Evolutionary conservation across 176 grass and related monocot genomes (phyloP).

Genomic region (Triticum dicoccoides): DNA sequence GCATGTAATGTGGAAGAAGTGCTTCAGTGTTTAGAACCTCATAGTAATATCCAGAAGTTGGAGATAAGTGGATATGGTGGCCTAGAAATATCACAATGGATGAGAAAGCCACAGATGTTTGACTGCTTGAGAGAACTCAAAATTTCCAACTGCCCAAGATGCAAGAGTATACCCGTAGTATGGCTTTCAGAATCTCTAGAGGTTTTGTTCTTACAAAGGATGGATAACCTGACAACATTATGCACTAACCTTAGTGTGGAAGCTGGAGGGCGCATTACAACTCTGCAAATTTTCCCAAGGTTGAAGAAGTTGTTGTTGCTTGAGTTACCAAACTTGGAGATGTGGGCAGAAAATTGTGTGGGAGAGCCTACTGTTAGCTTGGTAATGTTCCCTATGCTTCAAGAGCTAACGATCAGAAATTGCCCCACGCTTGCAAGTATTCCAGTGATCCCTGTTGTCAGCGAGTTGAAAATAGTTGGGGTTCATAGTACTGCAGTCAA

Average conservation of each 20-base stretch:
- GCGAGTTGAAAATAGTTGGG: background rate
- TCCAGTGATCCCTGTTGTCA: background rate
- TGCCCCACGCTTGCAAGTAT: background rate
- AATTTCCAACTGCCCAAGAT: background rate
- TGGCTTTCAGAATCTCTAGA: background rate
- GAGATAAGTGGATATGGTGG: background rate
- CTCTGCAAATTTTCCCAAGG: background rate
- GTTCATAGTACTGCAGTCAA: too few relatives aligned
- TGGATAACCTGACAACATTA: background rate
- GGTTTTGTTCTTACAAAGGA: background rate
- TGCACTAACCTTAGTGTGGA: background rate
- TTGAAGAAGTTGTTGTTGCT: background rate
- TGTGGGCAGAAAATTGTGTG: background rate
- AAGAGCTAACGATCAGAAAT: too few relatives aligned
- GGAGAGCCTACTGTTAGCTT: background rate
- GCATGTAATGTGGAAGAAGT: background rate
- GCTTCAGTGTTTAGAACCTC: background rate
- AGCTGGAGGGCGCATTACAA: background rate
- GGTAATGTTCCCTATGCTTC: too few relatives aligned
- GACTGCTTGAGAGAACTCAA: background rate
- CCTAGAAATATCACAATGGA: background rate
- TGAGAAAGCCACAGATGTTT: background rate
- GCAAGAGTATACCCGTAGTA: background rate
- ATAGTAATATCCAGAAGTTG: background rate
- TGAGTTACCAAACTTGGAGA: background rate